Evolutionary conservation across 1,139 yeast species (phyloP), one percentile per base, ranked within the genome.

Genomic region (Pichia norvegensis): DNA sequence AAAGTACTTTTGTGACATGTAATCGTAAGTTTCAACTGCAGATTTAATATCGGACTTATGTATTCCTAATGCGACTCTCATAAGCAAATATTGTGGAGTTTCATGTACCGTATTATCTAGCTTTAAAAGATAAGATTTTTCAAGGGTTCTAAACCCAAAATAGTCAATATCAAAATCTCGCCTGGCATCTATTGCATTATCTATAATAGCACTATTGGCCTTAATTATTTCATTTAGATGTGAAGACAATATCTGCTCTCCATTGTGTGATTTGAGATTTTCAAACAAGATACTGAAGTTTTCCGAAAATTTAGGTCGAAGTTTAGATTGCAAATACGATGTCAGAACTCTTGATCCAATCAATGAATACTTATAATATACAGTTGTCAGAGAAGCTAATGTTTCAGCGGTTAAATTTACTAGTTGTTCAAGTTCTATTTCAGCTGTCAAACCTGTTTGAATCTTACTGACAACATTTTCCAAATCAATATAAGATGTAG

Each of bases 1-100:
- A 56, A 75, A 73, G 55, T 67, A 73, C 52, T 69, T 70, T 49
- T 63, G 62, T 0, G 79, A 74, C 79, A 76, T 75, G 51, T 73
- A 56, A 42, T 72, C 63, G 57, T 76, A 76, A 1, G 79, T 72
- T 55, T 75, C 78, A 4, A 68, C 52, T 4, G 70, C 78, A 4
- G 62, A 58, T 0, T 59, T 65, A 6, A 74, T 52, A 52, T 73
- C 68, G 16, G 56, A 57, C 23, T 66, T 67, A 54, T 76, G 79
- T 21, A 76, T 74, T 4, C 78, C 79, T n/a, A 76, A 57, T 2
- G 79, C 68, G 3, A 75, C 79, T 48, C 81, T 58, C 67, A 76
- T 65, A 44, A 73, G 66, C 59, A 76, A 55, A 51, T 60, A 74
- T 56, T 75, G 80, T 1, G 79, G 79, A 10, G 76, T 68, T 54